A percentile compares a stretch with the other conserved stretches of the same genome.
Conservation (phyloP, 148 eudicot species). For the Chenopodium berlandieri region DNA sequence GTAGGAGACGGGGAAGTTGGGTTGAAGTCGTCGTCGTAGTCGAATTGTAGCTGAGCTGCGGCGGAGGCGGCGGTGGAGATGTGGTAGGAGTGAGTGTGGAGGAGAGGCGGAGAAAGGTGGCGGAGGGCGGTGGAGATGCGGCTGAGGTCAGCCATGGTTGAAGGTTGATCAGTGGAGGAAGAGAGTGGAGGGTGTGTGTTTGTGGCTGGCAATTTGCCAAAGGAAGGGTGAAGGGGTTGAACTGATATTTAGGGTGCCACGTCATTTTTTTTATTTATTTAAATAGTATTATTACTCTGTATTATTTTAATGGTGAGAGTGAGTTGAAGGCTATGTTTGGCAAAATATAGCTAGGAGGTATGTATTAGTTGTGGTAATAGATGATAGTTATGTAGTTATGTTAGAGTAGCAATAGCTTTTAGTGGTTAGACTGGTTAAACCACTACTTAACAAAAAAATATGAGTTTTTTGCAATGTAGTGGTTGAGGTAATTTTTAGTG, state of each 20-base stretch:
- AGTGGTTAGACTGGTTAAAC: too few relatives aligned
- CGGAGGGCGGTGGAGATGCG: constrained; percentile 5
- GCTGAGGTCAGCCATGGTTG: constrained; percentile 18
- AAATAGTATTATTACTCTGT: too few relatives aligned
- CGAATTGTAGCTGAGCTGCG: constrained; percentile 34
- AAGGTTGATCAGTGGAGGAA: not conserved
- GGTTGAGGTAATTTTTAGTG: too few relatives aligned
- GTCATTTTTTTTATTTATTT: not conserved
- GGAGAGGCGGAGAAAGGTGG: constrained; percentile 4
- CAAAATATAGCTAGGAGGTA: too few relatives aligned
- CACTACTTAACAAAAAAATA: too few relatives aligned
- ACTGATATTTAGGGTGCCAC: not conserved
- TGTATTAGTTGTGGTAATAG: too few relatives aligned
- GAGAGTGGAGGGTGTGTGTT: not conserved
- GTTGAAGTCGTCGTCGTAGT: constrained; percentile 26
- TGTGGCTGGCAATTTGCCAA: not conserved
- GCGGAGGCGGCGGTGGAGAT: constrained; percentile 21
- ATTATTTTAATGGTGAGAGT: too few relatives aligned
- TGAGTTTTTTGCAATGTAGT: too few relatives aligned
- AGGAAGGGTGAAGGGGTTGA: not conserved
- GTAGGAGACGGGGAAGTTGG: constrained; percentile 1
- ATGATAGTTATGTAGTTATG: too few relatives aligned
- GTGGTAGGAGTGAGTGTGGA: constrained; percentile 17
- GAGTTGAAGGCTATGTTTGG: too few relatives aligned
- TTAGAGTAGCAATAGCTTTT: too few relatives aligned